These are phyloP conservation scores for Paraleonurus japonicus DNA, from an alignment of 257 asterid species.

Conservation along the genomic window DNA sequence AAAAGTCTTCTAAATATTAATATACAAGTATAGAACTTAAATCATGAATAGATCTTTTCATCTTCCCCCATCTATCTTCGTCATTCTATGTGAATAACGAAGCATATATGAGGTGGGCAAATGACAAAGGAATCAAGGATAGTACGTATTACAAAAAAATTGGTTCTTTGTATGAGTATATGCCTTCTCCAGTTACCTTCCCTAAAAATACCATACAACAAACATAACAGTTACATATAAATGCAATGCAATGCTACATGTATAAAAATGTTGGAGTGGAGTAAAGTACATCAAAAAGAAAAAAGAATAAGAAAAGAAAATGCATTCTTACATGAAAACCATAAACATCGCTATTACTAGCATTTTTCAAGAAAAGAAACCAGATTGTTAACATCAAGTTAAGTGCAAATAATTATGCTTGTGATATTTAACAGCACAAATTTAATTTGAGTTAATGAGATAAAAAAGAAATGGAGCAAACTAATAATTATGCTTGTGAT, in stretches of 20 bases:
- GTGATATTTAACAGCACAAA: neutral
- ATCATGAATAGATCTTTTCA: constrained; percentile 1
- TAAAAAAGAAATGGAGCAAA: neutral
- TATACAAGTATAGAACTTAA: neutral
- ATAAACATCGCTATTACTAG: neutral
- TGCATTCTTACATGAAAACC: neutral
- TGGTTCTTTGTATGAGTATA: neutral
- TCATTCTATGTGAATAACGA: neutral
- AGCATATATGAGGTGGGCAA: neutral
- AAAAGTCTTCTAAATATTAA: neutral
- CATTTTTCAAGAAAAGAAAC: neutral
- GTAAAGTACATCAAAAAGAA: neutral
- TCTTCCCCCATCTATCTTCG: neutral
- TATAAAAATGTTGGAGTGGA: neutral
- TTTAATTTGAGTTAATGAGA: neutral
- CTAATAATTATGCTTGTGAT: neutral
- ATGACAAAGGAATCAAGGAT: neutral
- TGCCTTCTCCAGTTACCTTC: neutral
- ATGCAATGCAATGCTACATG: neutral
- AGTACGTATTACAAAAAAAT: neutral
- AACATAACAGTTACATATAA: neutral
- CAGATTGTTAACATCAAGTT: neutral
- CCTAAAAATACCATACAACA: neutral
- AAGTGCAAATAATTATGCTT: constrained; percentile 4
- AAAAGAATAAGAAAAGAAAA: neutral